These are phyloP conservation scores for Fomitopsis schrenkii DNA, from an alignment of 1,284 basidiomycete species.

Conservation along the genomic window DNA sequence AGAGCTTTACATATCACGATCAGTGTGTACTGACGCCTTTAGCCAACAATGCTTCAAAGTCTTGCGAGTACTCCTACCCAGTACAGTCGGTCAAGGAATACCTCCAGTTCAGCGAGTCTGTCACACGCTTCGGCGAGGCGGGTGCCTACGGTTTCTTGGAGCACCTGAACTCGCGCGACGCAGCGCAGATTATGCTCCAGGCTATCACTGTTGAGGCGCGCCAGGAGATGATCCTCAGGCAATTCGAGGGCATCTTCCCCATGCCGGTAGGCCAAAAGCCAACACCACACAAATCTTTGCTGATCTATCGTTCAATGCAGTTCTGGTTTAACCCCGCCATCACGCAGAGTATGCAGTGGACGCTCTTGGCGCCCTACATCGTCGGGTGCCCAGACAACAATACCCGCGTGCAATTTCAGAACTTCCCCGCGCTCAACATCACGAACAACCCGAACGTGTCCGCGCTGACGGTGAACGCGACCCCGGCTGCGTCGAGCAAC, in stretches of 20 bases:
- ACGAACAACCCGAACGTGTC: conserved; percentile 31
- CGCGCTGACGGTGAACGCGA: conserved; percentile 20
- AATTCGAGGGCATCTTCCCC: conserved; percentile 60
- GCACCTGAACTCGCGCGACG: conserved; percentile 56
- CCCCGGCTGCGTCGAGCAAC: conserved; percentile 47
- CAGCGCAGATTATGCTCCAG: conserved; percentile 54
- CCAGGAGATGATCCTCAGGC: conserved; percentile 67
- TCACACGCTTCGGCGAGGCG: conserved; percentile 56
- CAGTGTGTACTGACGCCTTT: neutral
- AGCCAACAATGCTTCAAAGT: conserved; percentile 34
- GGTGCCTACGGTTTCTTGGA: conserved; percentile 60
- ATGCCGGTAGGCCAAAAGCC: conserved; percentile 40
- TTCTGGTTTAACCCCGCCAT: conserved; percentile 46
- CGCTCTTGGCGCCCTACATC: conserved; percentile 56
- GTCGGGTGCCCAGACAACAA: conserved; percentile 55
- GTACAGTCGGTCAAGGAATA: conserved; percentile 58
- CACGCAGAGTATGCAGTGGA: conserved; percentile 62
- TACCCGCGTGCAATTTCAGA: conserved; percentile 51
- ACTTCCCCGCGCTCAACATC: conserved; percentile 50
- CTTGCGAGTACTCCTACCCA: conserved; percentile 60
- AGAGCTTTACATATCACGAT: conserved; percentile 1
- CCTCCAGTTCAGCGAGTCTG: conserved; percentile 55
- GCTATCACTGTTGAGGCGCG: conserved; percentile 62
- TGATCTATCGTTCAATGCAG: conserved; percentile 7
- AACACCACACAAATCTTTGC: no score